Evolutionary conservation across 805 yeast genomes (phyloP), one percentile per base, ranked within the genome.

Genomic region (Metschnikowia chrysomelidarum): DNA sequence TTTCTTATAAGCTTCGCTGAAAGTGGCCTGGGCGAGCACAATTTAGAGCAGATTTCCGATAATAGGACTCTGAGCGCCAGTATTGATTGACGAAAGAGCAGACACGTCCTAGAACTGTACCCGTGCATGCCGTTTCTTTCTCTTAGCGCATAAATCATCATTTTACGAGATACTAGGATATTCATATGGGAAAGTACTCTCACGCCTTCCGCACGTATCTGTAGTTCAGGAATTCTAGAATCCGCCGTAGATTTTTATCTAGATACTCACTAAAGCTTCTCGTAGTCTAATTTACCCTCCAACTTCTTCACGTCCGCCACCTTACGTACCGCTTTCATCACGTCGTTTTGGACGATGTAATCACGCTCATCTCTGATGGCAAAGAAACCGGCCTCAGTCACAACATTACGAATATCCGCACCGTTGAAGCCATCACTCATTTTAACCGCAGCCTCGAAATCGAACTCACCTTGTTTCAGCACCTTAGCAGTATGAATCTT

Each of bases 371-470:
- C 97, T 67, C 98, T 79, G 51, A 93, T 93, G 35, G 98, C 98
- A 51, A 89, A 87, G 67, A 93, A 93, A 2, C 98, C 98, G 18
- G 97, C 96, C 68, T 91, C 98, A n/a, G 98, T 91, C 21, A 89
- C 76, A 41, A 93, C 96, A 59, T 91, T 91, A 62, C 98, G 80
- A 51, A 91, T 82, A 73, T 91, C 98, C 5, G 98, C 98, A 69
- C 98, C 98, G 64, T 91, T 91, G 67, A 93, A 93, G 2, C 98
- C 98, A 65, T 91, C 98, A 62, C 95, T 84, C 98, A 93, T 93
- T 69, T 93, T 93, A 24, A 91, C 98, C 22, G 87, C 84, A 11
- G 96, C 95, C 67, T 93, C 98, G 53, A 87, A 88, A 68, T 93
- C 98, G 61, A 93, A 85, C 50, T 93, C 98, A 46, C 98, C 98